phyloP scores from a whole-genome alignment of 192 early-diverging fungal species.

The Backusella tarrabulga region DNA sequence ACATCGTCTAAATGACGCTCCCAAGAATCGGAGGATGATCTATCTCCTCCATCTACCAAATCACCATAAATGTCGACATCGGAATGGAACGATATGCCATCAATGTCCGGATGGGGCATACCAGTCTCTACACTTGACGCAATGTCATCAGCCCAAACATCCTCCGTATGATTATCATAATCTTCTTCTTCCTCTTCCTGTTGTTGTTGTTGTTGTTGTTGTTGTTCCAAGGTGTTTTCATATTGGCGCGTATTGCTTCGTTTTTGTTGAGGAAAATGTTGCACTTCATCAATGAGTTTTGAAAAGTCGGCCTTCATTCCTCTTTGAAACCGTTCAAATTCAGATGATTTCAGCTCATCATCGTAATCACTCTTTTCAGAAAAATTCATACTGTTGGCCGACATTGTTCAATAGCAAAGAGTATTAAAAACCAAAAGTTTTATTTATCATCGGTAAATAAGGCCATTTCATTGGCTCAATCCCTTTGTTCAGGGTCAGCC shows the following conservation, averaged over 20 bases:
- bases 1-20: not conserved
- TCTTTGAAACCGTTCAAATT: not conserved
- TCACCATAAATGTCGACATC: not conserved
- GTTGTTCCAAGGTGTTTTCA: not conserved
- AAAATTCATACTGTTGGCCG: not conserved
- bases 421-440: not conserved
- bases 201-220: not conserved
- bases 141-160: not conserved
- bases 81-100: not conserved
- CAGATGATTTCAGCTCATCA: not conserved
- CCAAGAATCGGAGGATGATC: not conserved
- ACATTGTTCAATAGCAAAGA: not conserved
- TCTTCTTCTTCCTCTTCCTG: not conserved
- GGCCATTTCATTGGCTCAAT: not conserved
- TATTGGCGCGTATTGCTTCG: not conserved
- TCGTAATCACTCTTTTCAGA: conserved; percentile 2
- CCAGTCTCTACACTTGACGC: not conserved
- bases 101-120: not conserved
- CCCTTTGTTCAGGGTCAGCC: not conserved
- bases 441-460: not conserved
- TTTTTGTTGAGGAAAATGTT: not conserved
- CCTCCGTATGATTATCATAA: not conserved
- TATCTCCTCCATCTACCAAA: not conserved
- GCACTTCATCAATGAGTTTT: not conserved
- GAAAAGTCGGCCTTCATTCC: not conserved